These are phyloP conservation scores for Aspergillus tubingensis DNA, from an alignment of 2,329 filamentous ascomycete genomes.

Conservation along the genomic window DNA sequence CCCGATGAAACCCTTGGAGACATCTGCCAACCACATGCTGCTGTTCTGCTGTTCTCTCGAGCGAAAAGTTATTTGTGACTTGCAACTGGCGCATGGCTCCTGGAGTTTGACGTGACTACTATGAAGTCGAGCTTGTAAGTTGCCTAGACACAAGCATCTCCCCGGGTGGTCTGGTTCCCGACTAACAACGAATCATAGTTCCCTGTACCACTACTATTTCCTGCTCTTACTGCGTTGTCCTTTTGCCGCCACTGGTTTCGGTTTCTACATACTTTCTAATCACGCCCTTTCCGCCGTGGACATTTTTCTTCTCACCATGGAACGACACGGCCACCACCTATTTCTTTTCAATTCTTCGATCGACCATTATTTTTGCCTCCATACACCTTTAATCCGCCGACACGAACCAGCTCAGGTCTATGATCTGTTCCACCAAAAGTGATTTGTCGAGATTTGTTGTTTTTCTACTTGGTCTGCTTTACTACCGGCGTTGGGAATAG, in stretches of 20 bases:
- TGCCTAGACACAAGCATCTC: background rate
- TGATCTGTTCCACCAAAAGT: slow-evolving; percentile 29
- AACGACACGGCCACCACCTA: slow-evolving; percentile 26
- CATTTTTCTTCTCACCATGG: slow-evolving; percentile 21
- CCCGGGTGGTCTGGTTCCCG: slow-evolving; percentile 15
- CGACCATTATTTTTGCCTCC: slow-evolving; percentile 12
- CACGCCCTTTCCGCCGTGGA: slow-evolving; percentile 16
- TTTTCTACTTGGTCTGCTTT: slow-evolving; percentile 20
- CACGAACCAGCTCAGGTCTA: slow-evolving; percentile 22
- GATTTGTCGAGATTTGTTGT: slow-evolving; percentile 19
- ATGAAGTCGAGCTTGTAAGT: slow-evolving; percentile 33
- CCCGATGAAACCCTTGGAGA: slow-evolving; percentile 22
- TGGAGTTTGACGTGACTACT: slow-evolving; percentile 31
- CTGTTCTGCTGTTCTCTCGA: slow-evolving; percentile 19
- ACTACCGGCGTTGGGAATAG: slow-evolving; percentile 42
- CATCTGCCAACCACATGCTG: slow-evolving; percentile 25
- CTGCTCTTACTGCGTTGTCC: slow-evolving; percentile 22
- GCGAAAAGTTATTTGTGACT: slow-evolving; percentile 26
- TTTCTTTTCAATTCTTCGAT: slow-evolving; percentile 28
- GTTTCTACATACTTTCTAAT: slow-evolving; percentile 32
- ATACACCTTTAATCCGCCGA: slow-evolving; percentile 20
- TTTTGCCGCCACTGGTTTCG: slow-evolving; percentile 22
- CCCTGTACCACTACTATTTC: slow-evolving; percentile 34
- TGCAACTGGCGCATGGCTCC: slow-evolving; percentile 28
- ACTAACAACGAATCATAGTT: slow-evolving; percentile 24